Evolutionary conservation across 2,329 filamentous ascomycete species (phyloP), one percentile per base, ranked within the genome.

Genomic region (Fusarium sp.): DNA sequence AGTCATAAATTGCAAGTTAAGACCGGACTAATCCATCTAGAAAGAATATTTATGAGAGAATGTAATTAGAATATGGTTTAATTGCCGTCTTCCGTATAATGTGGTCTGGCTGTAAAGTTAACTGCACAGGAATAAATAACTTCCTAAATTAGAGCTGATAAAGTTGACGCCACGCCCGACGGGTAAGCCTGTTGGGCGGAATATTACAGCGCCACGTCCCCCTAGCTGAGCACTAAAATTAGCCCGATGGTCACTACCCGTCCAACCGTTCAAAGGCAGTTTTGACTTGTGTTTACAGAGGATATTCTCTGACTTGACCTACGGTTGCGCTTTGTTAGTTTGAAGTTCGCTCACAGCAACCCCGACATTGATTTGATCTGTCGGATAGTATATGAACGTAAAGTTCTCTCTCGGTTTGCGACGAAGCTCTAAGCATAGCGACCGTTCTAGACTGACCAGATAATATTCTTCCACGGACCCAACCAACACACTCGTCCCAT

Each of bases 31-130:
- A 18, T 18, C 3, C 6, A 6, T 6, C 5, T 3, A 10, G 3
- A 18, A 38, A 11, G 2, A 9, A 11, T 11, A n/a, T 18, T 6
- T n/a, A n/a, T n/a, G n/a, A 18, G 0, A 38, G 5, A 38, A 0
- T 11, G 34, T 6, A n/a, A 11, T 11, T 34, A 18, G 5, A 18
- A 38, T 11, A 4, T 38, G 9, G 34, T 4, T 4, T 7, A 7
- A 11, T n/a, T 38, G 18, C n/a, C 10, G 6, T n/a, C 3, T n/a
- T n/a, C n/a, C n/a, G n/a, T n/a, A n/a, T n/a, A n/a, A n/a, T n/a
- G n/a, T n/a, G n/a, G n/a, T n/a, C n/a, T n/a, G n/a, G 6, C 34
- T 38, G 18, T 4, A n/a, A 38, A 38, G 10, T 38, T 1, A 7
- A 12, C 5, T n/a, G 10, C n/a, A n/a, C 18, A 7, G 4, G 34